Evolutionary conservation across 768 basidiomycete genomes (phyloP).

Genomic region (Sarcodon aspratus): DNA sequence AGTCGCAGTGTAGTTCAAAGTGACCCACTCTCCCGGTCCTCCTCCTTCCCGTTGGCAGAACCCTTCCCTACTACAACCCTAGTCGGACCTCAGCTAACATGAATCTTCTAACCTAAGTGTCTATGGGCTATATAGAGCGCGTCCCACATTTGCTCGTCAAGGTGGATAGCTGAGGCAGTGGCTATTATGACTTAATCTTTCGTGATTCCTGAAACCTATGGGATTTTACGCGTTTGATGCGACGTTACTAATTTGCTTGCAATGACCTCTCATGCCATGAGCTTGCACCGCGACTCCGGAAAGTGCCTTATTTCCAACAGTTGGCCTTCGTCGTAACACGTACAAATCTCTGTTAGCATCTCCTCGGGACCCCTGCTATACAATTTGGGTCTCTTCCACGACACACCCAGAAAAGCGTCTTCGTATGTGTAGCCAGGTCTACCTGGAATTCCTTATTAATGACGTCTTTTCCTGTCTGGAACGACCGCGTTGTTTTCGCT

Average conservation of each 20-base stretch:
- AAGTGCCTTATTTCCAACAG: neutral
- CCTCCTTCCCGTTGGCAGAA: neutral
- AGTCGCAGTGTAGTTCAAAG: too few species aligned
- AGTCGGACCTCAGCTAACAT: neutral
- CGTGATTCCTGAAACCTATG: neutral
- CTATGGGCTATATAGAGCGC: neutral
- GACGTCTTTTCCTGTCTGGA: neutral
- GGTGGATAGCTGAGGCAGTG: neutral
- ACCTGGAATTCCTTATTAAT: neutral
- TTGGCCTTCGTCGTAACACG: neutral
- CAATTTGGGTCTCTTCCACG: too few species aligned
- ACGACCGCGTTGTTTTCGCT: neutral
- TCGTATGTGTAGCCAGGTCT: neutral
- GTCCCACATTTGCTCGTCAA: neutral
- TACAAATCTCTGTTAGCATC: constrained; percentile 1
- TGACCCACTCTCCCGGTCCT: neutral
- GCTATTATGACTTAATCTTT: neutral
- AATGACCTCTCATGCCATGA: neutral
- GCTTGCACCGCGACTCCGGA: neutral
- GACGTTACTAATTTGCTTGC: neutral
- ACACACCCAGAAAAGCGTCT: too few species aligned
- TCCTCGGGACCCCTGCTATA: neutral
- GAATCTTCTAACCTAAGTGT: neutral
- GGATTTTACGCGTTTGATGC: neutral
- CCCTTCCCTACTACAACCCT: neutral